Conservation (phyloP, 371 early-diverging fungal genomes). For the Apophysomyces sp. region DNA sequence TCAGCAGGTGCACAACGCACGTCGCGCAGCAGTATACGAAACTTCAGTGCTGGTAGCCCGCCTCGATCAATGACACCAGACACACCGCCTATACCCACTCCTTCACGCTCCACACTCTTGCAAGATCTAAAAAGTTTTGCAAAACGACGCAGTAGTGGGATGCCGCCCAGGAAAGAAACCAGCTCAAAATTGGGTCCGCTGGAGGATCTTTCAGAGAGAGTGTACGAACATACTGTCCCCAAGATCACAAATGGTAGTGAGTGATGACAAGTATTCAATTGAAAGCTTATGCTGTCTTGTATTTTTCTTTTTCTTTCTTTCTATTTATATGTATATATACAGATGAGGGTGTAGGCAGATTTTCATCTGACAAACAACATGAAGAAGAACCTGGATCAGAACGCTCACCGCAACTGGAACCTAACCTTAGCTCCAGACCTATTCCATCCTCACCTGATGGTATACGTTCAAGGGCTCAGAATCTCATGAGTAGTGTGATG, state of each 20-base stretch:
- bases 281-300: not conserved
- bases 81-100: constrained; percentile 26
- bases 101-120: constrained; percentile 37
- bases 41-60: constrained; percentile 3
- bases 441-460: constrained; percentile 7
- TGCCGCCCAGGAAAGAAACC: not conserved
- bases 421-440: not conserved
- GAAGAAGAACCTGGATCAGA: not conserved
- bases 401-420: not conserved
- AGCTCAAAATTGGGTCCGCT: not conserved
- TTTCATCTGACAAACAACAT: not conserved
- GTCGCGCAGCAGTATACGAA: constrained; percentile 17
- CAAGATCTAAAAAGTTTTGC: constrained; percentile 35
- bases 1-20: constrained; percentile 20
- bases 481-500: constrained; percentile 24
- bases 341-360: not conserved
- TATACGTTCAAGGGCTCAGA: constrained; percentile 23
- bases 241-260: not conserved
- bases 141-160: constrained; percentile 26
- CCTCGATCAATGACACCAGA: constrained; percentile 7
- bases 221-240: not conserved
- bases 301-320: not conserved
- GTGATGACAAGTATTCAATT: not conserved
- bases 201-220: not conserved
- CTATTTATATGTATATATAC: too few relatives aligned